A percentile compares a stretch with the other conserved stretches of the same genome.
Conservation (phyloP, 2,329 filamentous ascomycete species). For the Karstenula rhodostoma region DNA sequence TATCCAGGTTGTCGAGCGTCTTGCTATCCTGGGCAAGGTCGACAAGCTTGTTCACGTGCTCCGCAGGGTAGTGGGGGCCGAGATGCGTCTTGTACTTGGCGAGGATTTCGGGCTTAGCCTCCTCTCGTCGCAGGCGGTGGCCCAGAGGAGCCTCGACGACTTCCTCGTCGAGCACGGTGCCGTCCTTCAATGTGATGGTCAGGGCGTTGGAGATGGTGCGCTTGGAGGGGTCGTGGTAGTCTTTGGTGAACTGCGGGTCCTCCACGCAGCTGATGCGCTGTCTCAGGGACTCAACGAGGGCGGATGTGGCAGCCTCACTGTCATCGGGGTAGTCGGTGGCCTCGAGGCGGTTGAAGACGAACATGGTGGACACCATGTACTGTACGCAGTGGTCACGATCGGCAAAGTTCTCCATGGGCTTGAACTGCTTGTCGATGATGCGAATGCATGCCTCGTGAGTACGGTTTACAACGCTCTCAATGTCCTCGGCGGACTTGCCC, state of each 20-base stretch:
- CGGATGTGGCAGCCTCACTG: slow-evolving; percentile 87
- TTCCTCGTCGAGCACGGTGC: slow-evolving; percentile 88
- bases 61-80: slow-evolving; percentile 78
- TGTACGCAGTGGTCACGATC: slow-evolving; percentile 99
- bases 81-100: slow-evolving; percentile 96
- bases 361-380: slow-evolving; percentile 98
- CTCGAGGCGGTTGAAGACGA: slow-evolving; percentile 91
- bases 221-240: slow-evolving; percentile 94
- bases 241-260: slow-evolving; percentile 90
- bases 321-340: slow-evolving; percentile 94
- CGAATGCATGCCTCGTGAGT: slow-evolving; percentile 98
- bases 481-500: slow-evolving; percentile 89
- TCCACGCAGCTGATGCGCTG: slow-evolving; percentile 96
- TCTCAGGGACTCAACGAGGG: slow-evolving; percentile 88
- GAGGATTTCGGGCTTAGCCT: slow-evolving; percentile 97
- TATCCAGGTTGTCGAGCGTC: slow-evolving; percentile 79
- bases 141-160: slow-evolving; percentile 94
- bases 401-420: slow-evolving; percentile 99
- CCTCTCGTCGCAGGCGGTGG: slow-evolving; percentile 87
- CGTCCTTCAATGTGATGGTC: slow-evolving; percentile 93
- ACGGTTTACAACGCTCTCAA: slow-evolving; percentile 90
- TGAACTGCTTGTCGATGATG: slow-evolving; percentile 99
- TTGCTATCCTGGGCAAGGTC: slow-evolving; percentile 78
- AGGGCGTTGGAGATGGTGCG: slow-evolving; percentile 97
- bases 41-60: slow-evolving; percentile 82